Evolutionary conservation across 306 rosid species (phyloP).

Genomic region (Prunus padus): DNA sequence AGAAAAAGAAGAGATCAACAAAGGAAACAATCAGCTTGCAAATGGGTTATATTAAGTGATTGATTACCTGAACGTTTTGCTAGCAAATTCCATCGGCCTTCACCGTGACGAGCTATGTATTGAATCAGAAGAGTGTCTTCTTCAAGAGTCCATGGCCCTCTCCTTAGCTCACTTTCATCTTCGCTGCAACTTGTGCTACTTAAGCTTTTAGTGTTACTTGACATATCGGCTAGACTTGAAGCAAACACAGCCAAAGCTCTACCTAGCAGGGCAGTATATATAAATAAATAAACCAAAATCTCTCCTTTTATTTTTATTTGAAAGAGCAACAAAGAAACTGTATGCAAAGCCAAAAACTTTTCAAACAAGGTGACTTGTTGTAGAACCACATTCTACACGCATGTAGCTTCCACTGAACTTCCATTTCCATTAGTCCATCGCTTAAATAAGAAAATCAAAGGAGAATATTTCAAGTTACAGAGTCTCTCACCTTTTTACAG

Average conservation of each 20-base stretch:
- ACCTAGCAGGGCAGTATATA: no score
- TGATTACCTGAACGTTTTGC: slow-evolving; percentile 57
- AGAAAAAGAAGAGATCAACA: not conserved
- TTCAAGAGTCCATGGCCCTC: slow-evolving; percentile 75
- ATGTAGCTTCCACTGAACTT: slow-evolving; percentile 38
- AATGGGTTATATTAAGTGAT: not conserved
- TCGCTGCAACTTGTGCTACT: slow-evolving; percentile 39
- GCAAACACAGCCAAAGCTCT: no score
- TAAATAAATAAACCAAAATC: no score
- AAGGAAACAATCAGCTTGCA: not conserved
- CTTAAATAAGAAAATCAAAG: slow-evolving; percentile 1
- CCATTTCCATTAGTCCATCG: slow-evolving; percentile 11
- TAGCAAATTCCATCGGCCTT: slow-evolving; percentile 74
- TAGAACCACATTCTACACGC: slow-evolving; percentile 16
- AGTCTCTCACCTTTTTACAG: no score
- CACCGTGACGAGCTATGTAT: slow-evolving; percentile 51
- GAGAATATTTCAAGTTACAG: not conserved
- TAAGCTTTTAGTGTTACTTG: slow-evolving; percentile 39
- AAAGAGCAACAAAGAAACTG: not conserved
- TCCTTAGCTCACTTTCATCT: slow-evolving; percentile 50
- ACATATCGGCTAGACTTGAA: slow-evolving; percentile 28
- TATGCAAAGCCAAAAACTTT: slow-evolving; percentile 6
- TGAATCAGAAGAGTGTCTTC: slow-evolving; percentile 61
- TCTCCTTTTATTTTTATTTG: not conserved
- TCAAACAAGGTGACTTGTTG: slow-evolving; percentile 10